Conservation (phyloP, 2,329 filamentous ascomycete species). For the Cadophora gregata region DNA sequence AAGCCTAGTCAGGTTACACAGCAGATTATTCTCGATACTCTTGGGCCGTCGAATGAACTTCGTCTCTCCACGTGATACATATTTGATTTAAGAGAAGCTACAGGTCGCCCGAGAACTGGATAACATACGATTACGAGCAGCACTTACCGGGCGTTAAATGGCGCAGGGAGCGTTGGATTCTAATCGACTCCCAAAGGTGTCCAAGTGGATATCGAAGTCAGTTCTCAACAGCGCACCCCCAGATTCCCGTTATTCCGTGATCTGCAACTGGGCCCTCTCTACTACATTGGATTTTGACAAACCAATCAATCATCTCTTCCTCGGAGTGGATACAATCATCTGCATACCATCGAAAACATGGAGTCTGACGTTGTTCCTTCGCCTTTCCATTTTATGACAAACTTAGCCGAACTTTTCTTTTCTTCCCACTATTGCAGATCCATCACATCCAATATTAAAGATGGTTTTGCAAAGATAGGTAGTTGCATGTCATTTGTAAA, state of each 20-base stretch:
- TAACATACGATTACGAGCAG: constrained; percentile 10
- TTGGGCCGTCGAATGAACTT: not conserved
- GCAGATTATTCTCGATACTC: constrained; percentile 14
- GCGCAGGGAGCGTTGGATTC: not conserved
- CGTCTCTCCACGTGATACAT: constrained; percentile 11
- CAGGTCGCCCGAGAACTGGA: not conserved
- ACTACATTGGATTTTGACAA: too few species aligned
- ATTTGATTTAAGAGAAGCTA: not conserved
- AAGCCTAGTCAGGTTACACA: constrained; percentile 32
- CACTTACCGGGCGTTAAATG: not conserved
- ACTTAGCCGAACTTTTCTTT: not conserved
- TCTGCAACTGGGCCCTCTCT: too few species aligned
- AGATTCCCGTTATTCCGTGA: too few species aligned
- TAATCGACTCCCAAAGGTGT: not conserved
- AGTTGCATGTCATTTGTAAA: not conserved
- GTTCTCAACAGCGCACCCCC: constrained; percentile 4
- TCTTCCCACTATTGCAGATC: constrained; percentile 2
- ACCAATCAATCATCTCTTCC: too few species aligned
- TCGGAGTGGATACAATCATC: not conserved
- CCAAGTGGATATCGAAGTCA: constrained; percentile 9
- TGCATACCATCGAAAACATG: too few species aligned
- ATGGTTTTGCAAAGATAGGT: constrained; percentile 9
- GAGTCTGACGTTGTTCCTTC: too few species aligned
- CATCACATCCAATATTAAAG: not conserved
- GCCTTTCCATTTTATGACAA: not conserved